phyloP scores from a whole-genome alignment of 305 asterid genomes.

The Striga hermonthica region DNA sequence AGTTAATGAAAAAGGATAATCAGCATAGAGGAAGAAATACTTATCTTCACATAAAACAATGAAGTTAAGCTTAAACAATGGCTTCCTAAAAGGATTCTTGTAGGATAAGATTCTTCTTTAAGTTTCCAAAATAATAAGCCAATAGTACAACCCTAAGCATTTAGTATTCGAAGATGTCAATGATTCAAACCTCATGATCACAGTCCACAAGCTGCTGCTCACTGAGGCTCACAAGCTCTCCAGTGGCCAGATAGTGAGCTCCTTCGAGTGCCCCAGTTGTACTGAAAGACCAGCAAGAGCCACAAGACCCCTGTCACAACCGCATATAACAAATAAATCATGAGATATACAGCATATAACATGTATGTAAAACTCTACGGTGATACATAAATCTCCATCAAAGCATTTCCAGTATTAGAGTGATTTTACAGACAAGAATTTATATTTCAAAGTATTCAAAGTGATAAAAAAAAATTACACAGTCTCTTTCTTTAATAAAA shows the following conservation, averaged over 20 bases:
- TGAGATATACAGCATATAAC: neutral
- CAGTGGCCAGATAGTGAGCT: constrained; percentile 72
- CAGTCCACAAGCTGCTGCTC: constrained; percentile 97
- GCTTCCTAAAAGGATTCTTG: neutral
- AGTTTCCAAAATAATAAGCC: constrained; percentile 10
- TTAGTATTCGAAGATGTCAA: neutral
- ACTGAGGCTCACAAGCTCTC: constrained; percentile 79
- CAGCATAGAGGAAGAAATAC: too few species aligned
- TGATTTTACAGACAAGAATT: neutral
- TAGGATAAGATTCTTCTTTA: neutral
- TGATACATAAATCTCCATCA: neutral
- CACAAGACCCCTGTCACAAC: constrained; percentile 67
- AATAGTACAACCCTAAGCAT: neutral
- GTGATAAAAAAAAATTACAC: too few species aligned
- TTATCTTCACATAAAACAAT: too few species aligned
- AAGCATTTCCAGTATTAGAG: neutral
- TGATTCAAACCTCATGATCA: constrained; percentile 73
- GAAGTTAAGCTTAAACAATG: too few species aligned
- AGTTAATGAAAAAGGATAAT: too few species aligned
- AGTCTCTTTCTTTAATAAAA: too few species aligned
- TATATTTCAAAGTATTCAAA: neutral
- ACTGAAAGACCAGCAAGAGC: constrained; percentile 95
- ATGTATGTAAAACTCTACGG: neutral
- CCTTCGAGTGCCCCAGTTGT: constrained; percentile 81
- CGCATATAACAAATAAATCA: constrained; percentile 17